phyloP scores from a whole-genome alignment of 2,329 filamentous ascomycete species.

The Microdochium bolleyi region DNA sequence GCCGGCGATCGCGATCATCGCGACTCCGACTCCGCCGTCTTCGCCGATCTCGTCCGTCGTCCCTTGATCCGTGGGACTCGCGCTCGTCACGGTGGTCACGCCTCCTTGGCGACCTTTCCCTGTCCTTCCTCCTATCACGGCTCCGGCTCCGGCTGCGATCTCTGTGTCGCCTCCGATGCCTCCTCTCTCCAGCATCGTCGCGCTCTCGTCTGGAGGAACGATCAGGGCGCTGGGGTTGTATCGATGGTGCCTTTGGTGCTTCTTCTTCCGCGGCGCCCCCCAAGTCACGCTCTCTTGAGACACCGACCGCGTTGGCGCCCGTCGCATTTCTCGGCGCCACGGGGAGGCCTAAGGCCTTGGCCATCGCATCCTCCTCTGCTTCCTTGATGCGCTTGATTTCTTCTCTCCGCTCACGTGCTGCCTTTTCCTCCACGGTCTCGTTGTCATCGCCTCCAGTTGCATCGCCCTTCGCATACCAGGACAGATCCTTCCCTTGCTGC shows the following conservation, averaged over 20 bases:
- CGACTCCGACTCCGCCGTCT: slow-evolving; percentile 1
- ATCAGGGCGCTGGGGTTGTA: slow-evolving; percentile 4
- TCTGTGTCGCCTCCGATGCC: slow-evolving; percentile 23
- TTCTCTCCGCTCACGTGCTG: slow-evolving; percentile 57
- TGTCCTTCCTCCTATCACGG: slow-evolving; percentile 11
- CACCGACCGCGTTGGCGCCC: slow-evolving; percentile 61
- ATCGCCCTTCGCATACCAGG: slow-evolving; percentile 55
- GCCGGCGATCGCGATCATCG: not conserved
- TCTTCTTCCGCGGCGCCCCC: slow-evolving; percentile 7
- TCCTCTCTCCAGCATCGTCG: slow-evolving; percentile 20
- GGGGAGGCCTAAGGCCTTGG: slow-evolving; percentile 73
- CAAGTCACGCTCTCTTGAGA: slow-evolving; percentile 33
- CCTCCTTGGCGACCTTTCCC: slow-evolving; percentile 16
- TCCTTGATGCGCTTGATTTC: slow-evolving; percentile 81
- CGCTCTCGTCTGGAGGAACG: slow-evolving; percentile 14
- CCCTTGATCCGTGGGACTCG: slow-evolving; percentile 30
- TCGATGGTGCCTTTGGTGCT: slow-evolving; percentile 6
- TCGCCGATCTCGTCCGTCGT: slow-evolving; percentile 34
- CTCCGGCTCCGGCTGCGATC: slow-evolving; percentile 20
- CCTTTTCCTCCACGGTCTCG: slow-evolving; percentile 52
- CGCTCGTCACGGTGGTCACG: slow-evolving; percentile 11
- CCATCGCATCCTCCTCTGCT: slow-evolving; percentile 86
- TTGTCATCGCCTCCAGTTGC: slow-evolving; percentile 35
- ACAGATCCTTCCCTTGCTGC: slow-evolving; percentile 67
- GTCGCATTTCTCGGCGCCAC: slow-evolving; percentile 51